Evolutionary conservation across 2,329 filamentous ascomycete genomes (phyloP).

Genomic region (Cordyceps tenuipes): DNA sequence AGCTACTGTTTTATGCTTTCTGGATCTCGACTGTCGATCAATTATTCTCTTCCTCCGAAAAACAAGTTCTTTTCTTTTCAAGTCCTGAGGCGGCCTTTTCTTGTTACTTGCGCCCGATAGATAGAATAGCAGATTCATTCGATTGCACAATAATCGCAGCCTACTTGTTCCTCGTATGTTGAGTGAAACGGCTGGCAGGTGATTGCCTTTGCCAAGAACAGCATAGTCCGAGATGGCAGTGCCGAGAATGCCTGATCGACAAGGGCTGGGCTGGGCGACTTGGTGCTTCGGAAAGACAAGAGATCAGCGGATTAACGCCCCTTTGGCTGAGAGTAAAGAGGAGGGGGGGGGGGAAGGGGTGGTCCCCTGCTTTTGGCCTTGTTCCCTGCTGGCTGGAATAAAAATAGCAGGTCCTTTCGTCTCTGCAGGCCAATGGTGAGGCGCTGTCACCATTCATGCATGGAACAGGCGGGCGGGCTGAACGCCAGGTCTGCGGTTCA

Average conservation of each 20-base stretch:
- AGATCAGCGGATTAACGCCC: background rate
- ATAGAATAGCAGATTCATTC: background rate
- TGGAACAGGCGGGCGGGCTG: background rate
- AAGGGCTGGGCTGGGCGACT: background rate
- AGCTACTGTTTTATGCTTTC: background rate
- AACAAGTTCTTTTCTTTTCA: background rate
- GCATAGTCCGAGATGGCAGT: conserved; percentile 2
- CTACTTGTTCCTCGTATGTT: background rate
- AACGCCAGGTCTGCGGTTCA: background rate
- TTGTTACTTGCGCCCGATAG: background rate
- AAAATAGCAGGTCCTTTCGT: background rate
- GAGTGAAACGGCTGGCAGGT: background rate
- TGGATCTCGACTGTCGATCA: background rate
- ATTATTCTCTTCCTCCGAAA: background rate
- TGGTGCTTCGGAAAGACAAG: background rate
- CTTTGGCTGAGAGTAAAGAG: background rate
- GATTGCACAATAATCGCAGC: background rate
- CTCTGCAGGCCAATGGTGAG: background rate
- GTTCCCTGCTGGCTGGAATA: too few relatives aligned
- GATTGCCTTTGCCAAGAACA: background rate
- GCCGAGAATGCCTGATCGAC: conserved; percentile 10
- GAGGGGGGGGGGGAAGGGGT: too few relatives aligned
- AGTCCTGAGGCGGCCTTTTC: background rate
- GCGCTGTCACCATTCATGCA: background rate
- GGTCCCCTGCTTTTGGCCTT: too few relatives aligned